Percentiles rank a stretch among this genome's conserved stretches.
Evolutionary conservation across 768 basidiomycete genomes (phyloP).

Genomic region (Chalciporus chontae): DNA sequence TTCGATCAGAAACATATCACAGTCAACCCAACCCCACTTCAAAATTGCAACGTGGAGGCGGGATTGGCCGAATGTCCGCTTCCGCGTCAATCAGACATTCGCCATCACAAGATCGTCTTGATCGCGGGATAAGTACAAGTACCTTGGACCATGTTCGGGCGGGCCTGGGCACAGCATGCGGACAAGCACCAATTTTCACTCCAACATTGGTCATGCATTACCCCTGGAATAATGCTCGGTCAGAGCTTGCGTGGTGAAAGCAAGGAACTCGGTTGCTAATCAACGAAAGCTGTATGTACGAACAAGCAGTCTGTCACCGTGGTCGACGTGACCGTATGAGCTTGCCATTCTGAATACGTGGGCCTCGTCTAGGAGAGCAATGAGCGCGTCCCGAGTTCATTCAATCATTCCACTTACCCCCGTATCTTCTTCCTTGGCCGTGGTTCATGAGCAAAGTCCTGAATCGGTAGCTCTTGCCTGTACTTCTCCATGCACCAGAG

Average conservation of each 20-base stretch:
- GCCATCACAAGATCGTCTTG: neutral
- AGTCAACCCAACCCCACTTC: neutral
- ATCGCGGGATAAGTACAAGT: neutral
- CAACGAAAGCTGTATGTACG: conserved; percentile 8
- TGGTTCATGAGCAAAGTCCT: conserved; percentile 60
- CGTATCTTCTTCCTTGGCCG: conserved; percentile 74
- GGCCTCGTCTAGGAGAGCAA: conserved; percentile 55
- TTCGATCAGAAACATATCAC: too few relatives aligned
- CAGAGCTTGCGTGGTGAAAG: neutral
- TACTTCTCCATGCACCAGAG: conserved; percentile 86
- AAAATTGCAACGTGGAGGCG: neutral
- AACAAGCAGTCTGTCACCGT: conserved; percentile 16
- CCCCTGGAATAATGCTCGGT: neutral
- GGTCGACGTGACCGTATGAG: conserved; percentile 63
- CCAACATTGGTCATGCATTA: neutral
- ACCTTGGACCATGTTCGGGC: neutral
- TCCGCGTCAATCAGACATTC: neutral
- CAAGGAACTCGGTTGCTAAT: conserved; percentile 10
- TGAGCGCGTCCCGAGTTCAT: conserved; percentile 1
- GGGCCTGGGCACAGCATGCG: neutral
- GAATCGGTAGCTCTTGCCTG: conserved; percentile 50
- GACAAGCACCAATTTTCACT: conserved; percentile 9
- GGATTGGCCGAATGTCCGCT: neutral
- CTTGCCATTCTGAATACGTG: conserved; percentile 70
- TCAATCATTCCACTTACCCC: conserved; percentile 50